phyloP scores from a whole-genome alignment of 805 yeast species.

The Metschnikowia matae region DNA sequence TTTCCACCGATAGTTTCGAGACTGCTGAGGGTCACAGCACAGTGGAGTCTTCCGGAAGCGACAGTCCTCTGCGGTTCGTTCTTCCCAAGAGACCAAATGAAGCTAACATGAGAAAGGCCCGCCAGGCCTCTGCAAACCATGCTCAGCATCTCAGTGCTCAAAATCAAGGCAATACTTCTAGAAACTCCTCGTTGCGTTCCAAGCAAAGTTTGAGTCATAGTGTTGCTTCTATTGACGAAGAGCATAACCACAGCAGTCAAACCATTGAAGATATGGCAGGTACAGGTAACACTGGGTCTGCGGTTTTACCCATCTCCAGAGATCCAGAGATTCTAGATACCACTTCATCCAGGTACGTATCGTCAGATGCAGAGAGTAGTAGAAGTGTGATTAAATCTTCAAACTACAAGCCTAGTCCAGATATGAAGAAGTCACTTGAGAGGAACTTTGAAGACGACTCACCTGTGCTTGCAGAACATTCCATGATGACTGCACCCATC shows the following conservation, averaged over 20 bases:
- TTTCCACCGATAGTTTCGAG: conserved; percentile 14
- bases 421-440: neutral
- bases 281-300: too few relatives aligned
- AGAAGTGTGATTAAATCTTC: neutral
- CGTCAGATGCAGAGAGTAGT: neutral
- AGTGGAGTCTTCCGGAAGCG: neutral
- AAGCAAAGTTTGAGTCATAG: neutral
- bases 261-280: neutral
- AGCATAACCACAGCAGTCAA: neutral
- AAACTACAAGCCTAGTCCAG: neutral
- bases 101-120: conserved; percentile 13
- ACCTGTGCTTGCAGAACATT: neutral
- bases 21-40: conserved; percentile 12
- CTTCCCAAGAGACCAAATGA: conserved; percentile 18
- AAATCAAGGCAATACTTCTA: neutral
- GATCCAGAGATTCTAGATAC: neutral
- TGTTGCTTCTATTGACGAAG: neutral
- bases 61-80: conserved; percentile 1
- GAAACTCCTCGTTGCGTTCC: neutral
- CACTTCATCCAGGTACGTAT: neutral
- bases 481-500: neutral
- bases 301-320: neutral
- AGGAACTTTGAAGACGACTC: neutral
- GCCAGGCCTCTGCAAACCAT: conserved; percentile 12
- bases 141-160: neutral